Evolutionary conservation across 805 yeast species (phyloP).

Genomic region (Nakazawaea wickerhamii): DNA sequence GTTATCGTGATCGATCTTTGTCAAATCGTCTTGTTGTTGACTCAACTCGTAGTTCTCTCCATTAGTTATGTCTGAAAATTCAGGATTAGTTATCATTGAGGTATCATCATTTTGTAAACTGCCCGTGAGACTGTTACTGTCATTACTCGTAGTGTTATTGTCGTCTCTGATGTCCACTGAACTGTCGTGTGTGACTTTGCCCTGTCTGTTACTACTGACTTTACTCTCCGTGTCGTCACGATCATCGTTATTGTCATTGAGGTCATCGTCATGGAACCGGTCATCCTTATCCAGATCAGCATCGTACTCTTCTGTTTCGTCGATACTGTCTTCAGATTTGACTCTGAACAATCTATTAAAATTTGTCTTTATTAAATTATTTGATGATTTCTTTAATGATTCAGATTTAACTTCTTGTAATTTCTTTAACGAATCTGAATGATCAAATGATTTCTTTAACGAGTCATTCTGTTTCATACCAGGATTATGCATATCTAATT

Average conservation of each 20-base stretch:
- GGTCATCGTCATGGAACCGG: slow-evolving; percentile 15
- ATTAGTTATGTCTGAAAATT: slow-evolving; percentile 22
- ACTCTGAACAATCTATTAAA: slow-evolving; percentile 8
- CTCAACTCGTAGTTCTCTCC: slow-evolving; percentile 4
- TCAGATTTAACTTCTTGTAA: background rate
- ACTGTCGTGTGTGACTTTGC: background rate
- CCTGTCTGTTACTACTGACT: too few species aligned
- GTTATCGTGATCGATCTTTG: slow-evolving; percentile 12
- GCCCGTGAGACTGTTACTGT: background rate
- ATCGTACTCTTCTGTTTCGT: slow-evolving; percentile 14
- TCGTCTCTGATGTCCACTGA: slow-evolving; percentile 12
- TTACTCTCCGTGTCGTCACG: slow-evolving; percentile 13
- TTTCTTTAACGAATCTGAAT: background rate
- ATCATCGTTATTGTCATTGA: slow-evolving; percentile 23
- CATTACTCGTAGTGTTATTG: background rate
- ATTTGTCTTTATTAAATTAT: slow-evolving; percentile 10
- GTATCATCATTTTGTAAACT: background rate
- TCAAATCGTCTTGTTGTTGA: slow-evolving; percentile 6
- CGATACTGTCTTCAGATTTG: slow-evolving; percentile 7
- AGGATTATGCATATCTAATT: background rate
- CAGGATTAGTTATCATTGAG: slow-evolving; percentile 19
- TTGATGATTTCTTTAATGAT: background rate
- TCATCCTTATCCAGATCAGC: slow-evolving; percentile 6
- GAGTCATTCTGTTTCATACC: background rate
- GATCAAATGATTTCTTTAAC: background rate